A percentile compares a stretch with the other conserved stretches of the same genome.
Conservation (phyloP, 768 basidiomycete species). For the Pisolithus marmoratus region DNA sequence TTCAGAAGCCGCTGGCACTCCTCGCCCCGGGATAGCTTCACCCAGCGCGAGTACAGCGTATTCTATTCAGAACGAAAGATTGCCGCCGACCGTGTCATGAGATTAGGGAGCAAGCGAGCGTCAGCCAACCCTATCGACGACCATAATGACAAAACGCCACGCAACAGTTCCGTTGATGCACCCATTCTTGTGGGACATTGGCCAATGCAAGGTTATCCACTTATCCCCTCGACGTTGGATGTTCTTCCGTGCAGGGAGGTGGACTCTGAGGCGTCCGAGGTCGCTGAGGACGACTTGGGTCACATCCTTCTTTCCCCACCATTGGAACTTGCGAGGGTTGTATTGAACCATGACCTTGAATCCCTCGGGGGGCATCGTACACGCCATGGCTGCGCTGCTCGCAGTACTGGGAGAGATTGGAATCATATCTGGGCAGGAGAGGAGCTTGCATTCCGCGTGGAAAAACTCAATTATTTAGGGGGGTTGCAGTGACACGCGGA, state of each 20-base stretch:
- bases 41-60: constrained; percentile 20
- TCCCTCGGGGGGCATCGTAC: background rate
- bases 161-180: background rate
- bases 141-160: background rate
- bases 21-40: constrained; percentile 18
- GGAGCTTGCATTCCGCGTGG: too few species aligned
- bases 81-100: too few species aligned
- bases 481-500: background rate
- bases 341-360: background rate
- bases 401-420: too few species aligned
- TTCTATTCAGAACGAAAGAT: constrained; percentile 8
- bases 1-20: constrained; percentile 19
- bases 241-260: constrained; percentile 24
- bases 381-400: too few species aligned
- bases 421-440: too few species aligned
- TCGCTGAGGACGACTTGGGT: constrained; percentile 20
- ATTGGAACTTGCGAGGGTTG: background rate
- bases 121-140: background rate
- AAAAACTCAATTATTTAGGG: background rate
- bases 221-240: constrained; percentile 13
- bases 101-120: background rate
- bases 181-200: constrained; percentile 3
- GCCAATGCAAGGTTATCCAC: constrained; percentile 23
- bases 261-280: constrained; percentile 25
- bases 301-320: constrained; percentile 2